Conservation (phyloP, 129 eudicot genomes). For the Erigeron canadensis region DNA sequence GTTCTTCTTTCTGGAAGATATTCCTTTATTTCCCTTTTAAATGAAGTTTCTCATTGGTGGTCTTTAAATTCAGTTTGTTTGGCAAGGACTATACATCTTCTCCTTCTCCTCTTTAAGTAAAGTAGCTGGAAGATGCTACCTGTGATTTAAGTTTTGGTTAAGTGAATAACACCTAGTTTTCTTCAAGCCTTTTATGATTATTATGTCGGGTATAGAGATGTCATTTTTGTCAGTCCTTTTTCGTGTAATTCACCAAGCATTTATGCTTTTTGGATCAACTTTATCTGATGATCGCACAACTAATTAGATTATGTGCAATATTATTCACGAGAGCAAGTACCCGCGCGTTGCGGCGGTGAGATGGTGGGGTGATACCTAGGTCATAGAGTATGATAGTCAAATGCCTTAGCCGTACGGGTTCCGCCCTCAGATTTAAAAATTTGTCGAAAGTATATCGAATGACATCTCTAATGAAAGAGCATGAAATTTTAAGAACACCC, state of each 20-base stretch:
- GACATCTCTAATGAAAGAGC: too few species aligned
- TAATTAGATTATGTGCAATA: conserved; percentile 4
- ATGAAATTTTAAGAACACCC: too few species aligned
- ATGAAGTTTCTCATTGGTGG: conserved; percentile 4
- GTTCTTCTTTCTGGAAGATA: conserved; percentile 13
- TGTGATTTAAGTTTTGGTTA: not conserved
- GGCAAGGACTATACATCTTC: conserved; percentile 12
- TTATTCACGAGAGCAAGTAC: too few species aligned
- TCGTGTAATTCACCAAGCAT: conserved; percentile 8
- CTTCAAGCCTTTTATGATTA: not conserved
- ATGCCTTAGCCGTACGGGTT: too few species aligned
- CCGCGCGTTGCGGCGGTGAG: too few species aligned
- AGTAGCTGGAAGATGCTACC: not conserved
- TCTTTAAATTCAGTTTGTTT: conserved; percentile 19
- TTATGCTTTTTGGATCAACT: conserved; percentile 13
- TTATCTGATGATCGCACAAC: conserved; percentile 13
- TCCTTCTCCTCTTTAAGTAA: conserved; percentile 12
- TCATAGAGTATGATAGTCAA: too few species aligned
- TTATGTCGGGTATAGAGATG: conserved; percentile 10
- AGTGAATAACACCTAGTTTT: not conserved
- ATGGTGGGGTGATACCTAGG: too few species aligned
- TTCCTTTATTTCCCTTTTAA: conserved; percentile 15
- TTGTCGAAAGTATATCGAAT: too few species aligned
- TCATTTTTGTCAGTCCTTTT: not conserved
- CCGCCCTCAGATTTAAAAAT: too few species aligned